Evolutionary conservation across 192 early-diverging fungal species (phyloP).

Genomic region (Phycomyces blakesleeanus): DNA sequence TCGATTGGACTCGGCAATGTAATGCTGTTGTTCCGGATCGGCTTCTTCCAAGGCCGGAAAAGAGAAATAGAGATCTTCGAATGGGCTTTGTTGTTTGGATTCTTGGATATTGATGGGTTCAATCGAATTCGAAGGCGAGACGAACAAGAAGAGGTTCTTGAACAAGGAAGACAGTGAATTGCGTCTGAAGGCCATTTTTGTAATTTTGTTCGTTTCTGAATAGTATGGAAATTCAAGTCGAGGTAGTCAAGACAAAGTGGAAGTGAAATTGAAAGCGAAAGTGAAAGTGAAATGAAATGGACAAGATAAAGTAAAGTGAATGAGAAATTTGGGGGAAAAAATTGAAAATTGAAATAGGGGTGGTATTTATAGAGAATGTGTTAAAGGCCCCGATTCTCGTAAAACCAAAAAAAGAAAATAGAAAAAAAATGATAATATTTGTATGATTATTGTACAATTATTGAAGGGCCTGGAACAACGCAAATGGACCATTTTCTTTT

Average conservation of each 20-base stretch:
- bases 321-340: no score
- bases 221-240: no score
- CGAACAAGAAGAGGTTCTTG: conserved; percentile 19
- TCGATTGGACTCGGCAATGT: no score
- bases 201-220: neutral
- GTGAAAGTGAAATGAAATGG: no score
- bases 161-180: conserved; percentile 17
- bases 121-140: conserved; percentile 12
- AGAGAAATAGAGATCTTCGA: conserved; percentile 15
- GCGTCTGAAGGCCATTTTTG: neutral
- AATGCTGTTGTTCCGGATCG: neutral
- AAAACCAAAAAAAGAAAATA: conserved; percentile 16
- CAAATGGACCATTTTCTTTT: no score
- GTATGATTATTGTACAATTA: neutral
- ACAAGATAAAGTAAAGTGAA: no score
- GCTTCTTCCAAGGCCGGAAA: conserved; percentile 12
- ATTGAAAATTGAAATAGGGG: neutral
- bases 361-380: neutral
- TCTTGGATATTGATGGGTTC: neutral
- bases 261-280: no score
- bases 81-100: conserved; percentile 8
- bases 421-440: conserved; percentile 12
- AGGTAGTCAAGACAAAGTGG: no score
- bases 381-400: neutral
- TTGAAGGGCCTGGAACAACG: no score